A percentile compares a stretch with the other conserved stretches of the same genome.
phyloP scores from a whole-genome alignment of 163 green algal species.

The Picocystis sp. region DNA sequence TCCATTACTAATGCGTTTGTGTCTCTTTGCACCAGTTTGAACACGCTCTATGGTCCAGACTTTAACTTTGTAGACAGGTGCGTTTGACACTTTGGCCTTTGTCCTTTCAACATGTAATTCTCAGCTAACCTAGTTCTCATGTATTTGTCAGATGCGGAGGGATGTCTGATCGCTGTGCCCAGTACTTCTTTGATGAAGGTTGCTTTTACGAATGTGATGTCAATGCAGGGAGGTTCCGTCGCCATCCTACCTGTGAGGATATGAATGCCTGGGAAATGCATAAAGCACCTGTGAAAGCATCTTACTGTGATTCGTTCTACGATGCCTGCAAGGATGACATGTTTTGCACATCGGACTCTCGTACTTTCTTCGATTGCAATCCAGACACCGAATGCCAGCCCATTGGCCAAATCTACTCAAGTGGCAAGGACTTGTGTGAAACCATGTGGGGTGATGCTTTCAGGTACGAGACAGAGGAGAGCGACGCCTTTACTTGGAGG shows the following conservation, averaged over 20 bases:
- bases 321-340: constrained; percentile 23
- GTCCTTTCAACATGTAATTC: no score
- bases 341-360: constrained; percentile 4
- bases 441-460: constrained; percentile 15
- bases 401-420: constrained; percentile 7
- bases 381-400: no score
- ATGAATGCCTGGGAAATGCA: constrained; percentile 11
- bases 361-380: no score
- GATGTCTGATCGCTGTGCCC: no score
- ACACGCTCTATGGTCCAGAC: no score
- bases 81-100: no score
- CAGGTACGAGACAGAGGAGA: constrained; percentile 11
- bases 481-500: constrained; percentile 12
- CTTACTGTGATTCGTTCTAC: constrained; percentile 18
- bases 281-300: constrained; percentile 19
- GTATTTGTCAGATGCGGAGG: no score
- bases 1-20: no score
- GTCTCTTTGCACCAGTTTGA: no score
- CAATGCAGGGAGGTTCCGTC: constrained; percentile 20
- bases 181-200: no score
- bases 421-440: constrained; percentile 15
- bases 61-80: no score
- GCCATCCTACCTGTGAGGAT: constrained; percentile 10
- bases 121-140: no score
- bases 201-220: constrained; percentile 28